phyloP scores from a whole-genome alignment of 2,329 filamentous ascomycete species.

The Scytalidium lignicola region DNA sequence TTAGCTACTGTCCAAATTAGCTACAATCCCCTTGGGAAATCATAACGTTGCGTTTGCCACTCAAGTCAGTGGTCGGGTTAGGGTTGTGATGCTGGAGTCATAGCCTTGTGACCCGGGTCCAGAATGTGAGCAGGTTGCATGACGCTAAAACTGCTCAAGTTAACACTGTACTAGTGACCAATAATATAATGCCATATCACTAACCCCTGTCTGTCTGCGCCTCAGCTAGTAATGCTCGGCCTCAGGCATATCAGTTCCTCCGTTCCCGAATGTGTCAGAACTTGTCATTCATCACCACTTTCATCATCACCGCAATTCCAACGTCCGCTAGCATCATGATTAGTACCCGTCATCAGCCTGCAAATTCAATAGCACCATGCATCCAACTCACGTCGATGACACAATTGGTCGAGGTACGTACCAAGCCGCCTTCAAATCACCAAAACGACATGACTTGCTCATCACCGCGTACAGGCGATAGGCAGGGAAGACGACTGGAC shows the following conservation, averaged over 20 bases:
- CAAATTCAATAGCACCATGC: slow-evolving; percentile 12
- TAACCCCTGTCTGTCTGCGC: neutral
- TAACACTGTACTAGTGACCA: neutral
- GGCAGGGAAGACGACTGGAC: slow-evolving; percentile 11
- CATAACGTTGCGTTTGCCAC: slow-evolving; percentile 4
- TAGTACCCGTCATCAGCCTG: slow-evolving; percentile 15
- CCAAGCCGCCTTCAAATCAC: slow-evolving; percentile 5
- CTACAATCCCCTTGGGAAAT: slow-evolving; percentile 3
- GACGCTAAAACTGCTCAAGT: slow-evolving; percentile 21
- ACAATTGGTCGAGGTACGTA: slow-evolving; percentile 34
- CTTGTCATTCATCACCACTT: neutral
- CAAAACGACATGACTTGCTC: slow-evolving; percentile 21
- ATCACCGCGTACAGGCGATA: slow-evolving; percentile 29
- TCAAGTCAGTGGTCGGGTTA: slow-evolving; percentile 4
- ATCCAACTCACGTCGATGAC: slow-evolving; percentile 30
- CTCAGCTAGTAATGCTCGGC: neutral
- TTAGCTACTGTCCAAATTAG: slow-evolving; percentile 7
- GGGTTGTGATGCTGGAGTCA: slow-evolving; percentile 1
- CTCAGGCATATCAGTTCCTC: neutral
- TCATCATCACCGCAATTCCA: too few species aligned
- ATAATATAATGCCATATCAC: neutral
- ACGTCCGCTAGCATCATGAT: slow-evolving; percentile 15
- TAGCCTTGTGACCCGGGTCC: slow-evolving; percentile 4
- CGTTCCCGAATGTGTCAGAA: neutral
- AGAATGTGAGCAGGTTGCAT: slow-evolving; percentile 32